Percentiles rank a stretch among this genome's conserved stretches.
phyloP scores from a whole-genome alignment of 176 grass and related monocot species.

The Zizania latifolia region DNA sequence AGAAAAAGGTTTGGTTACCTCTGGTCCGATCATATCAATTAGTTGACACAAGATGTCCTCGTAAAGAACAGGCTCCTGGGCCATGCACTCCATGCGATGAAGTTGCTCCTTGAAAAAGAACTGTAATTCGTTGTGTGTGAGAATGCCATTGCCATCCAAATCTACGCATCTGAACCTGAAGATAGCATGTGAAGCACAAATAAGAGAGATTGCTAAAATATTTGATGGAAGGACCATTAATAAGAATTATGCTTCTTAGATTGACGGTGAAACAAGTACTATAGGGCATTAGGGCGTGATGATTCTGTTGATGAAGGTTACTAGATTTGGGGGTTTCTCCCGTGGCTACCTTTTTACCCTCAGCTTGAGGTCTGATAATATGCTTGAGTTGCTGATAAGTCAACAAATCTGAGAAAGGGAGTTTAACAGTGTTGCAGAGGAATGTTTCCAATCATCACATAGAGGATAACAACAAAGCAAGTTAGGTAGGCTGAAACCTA shows the following conservation, averaged over 20 bases:
- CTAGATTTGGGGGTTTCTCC: background rate
- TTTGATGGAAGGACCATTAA: background rate
- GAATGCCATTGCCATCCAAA: constrained; percentile 82
- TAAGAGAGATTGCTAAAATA: constrained; percentile 14
- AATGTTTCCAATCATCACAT: too few species aligned
- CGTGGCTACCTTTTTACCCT: background rate
- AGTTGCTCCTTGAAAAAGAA: constrained; percentile 96
- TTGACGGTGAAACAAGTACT: background rate
- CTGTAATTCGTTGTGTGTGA: constrained; percentile 85
- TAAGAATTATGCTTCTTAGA: background rate
- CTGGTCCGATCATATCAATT: constrained; percentile 86
- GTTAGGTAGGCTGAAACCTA: too few species aligned
- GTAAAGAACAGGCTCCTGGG: constrained; percentile 88
- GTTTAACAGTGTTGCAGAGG: background rate
- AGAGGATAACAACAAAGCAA: too few species aligned
- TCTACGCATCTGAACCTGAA: constrained; percentile 94
- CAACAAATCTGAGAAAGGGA: background rate
- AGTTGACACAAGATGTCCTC: constrained; percentile 95
- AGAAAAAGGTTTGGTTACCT: constrained; percentile 50
- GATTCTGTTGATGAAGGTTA: background rate
- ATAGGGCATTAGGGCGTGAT: too few species aligned
- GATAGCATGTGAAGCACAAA: constrained; percentile 21
- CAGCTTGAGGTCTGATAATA: background rate
- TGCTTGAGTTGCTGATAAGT: background rate
- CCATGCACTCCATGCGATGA: constrained; percentile 98